Base-by-base conservation (phyloP, 148 eudicot genomes). In the Rhododendron henanense region DNA sequence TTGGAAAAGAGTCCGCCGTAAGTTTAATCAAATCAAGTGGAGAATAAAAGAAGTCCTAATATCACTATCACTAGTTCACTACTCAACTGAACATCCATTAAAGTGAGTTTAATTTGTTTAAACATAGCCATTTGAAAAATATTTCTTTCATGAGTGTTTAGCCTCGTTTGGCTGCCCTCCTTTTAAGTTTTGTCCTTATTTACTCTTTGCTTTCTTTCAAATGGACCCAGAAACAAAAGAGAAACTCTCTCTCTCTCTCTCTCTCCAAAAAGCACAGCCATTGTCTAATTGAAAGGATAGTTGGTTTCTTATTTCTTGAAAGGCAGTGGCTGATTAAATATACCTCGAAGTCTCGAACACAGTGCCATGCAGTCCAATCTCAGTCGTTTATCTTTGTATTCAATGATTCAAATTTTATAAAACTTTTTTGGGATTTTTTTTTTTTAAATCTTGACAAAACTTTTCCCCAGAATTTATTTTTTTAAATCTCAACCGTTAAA, bases 201-300 rank as follows among this genome's bases (percentile, higher is more conserved):
- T 78, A 51, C 33, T 25, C 14, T 47, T 48, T 31, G 83, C 61
- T 79, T 37, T 37, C 39, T 37, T 79, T 51, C 37, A 47, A 79
- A 79, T 79, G 57, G 19, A 51, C 41, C 83, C 35, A 31, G 15
- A 23, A 48, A 78, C 18, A 15, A 14, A 5, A 16, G 7, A 28
- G n/a, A 15, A 19, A 28, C 61, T 28, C 61, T 50, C 83, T 80
- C 65, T 80, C 82, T 79, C 63, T n/a, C n/a, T 79, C 37, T 79
- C 61, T 47, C 39, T 13, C 39, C 31, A 31, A 31, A 31, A 31
- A 31, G 31, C 31, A 31, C 31, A 31, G 31, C 31, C 31, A 31
- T 31, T 31, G 31, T 31, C 31, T 0, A 35, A 1, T 35, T 35
- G 37, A 35, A 79, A 79, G 33, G 82, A 44, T 8, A 15, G 63